phyloP scores from a whole-genome alignment of 2,329 filamentous ascomycete species.

The Pseudohalonectria lignicola region DNA sequence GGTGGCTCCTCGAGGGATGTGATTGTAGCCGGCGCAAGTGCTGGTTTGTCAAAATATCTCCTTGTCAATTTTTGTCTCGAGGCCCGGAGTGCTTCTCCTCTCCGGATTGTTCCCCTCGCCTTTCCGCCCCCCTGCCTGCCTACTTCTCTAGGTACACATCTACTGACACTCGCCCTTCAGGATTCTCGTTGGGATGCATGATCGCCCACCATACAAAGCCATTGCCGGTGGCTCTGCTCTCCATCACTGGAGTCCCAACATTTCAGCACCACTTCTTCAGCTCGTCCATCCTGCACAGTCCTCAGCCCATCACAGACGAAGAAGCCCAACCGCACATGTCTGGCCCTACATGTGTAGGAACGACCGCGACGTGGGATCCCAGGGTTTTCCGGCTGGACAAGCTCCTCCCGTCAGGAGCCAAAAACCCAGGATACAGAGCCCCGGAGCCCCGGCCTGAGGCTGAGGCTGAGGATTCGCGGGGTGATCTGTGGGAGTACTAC shows the following conservation, averaged over 20 bases:
- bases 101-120: no score
- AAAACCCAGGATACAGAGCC: slow-evolving; percentile 7
- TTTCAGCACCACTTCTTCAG: slow-evolving; percentile 23
- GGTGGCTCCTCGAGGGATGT: slow-evolving; percentile 10
- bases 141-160: no score
- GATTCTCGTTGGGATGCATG: slow-evolving; percentile 1
- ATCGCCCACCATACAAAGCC: slow-evolving; percentile 17
- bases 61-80: no score
- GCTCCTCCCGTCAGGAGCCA: slow-evolving; percentile 15
- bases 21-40: slow-evolving; percentile 20
- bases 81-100: no score
- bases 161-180: no score
- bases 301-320: slow-evolving; percentile 14
- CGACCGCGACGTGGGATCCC: slow-evolving; percentile 11
- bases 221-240: slow-evolving; percentile 19
- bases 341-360: slow-evolving; percentile 13
- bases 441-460: not conserved
- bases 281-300: slow-evolving; percentile 17
- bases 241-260: slow-evolving; percentile 22
- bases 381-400: slow-evolving; percentile 14
- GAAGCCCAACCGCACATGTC: slow-evolving; percentile 13
- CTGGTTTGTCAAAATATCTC: no score
- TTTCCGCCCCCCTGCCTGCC: no score
- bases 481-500: not conserved
- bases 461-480: no score